Conservation (phyloP, 1,139 yeast genomes). For the Scheffersomyces titani region DNA sequence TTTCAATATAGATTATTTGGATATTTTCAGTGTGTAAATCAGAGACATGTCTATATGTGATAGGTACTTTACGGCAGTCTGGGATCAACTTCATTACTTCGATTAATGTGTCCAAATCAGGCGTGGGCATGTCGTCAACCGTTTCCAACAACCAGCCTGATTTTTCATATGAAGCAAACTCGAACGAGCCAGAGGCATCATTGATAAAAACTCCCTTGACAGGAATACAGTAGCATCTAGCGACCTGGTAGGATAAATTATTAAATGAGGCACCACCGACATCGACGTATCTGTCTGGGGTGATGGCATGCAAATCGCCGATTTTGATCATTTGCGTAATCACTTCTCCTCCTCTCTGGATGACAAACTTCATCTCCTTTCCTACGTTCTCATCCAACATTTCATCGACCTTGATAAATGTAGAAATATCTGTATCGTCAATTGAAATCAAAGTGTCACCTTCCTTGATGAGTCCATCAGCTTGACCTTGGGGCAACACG, state of each 20-base stretch:
- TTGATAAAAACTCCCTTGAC: conserved; percentile 81
- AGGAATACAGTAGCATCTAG: conserved; percentile 81
- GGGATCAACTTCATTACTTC: conserved; percentile 79
- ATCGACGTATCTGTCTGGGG: conserved; percentile 79
- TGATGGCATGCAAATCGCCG: conserved; percentile 76
- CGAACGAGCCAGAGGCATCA: conserved; percentile 78
- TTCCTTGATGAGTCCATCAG: conserved; percentile 70
- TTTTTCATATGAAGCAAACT: conserved; percentile 57
- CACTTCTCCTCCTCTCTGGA: conserved; percentile 75
- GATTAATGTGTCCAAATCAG: conserved; percentile 71
- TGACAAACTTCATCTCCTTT: conserved; percentile 51
- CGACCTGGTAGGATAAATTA: conserved; percentile 83
- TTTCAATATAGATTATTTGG: conserved; percentile 67
- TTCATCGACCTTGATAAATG: conserved; percentile 82
- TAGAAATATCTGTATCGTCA: conserved; percentile 63
- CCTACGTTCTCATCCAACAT: conserved; percentile 76
- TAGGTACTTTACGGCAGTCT: conserved; percentile 71
- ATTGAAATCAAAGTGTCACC: conserved; percentile 84
- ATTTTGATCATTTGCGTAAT: conserved; percentile 53
- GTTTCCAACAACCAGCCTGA: conserved; percentile 75
- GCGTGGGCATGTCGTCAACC: conserved; percentile 73
- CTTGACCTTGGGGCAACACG: conserved; percentile 86
- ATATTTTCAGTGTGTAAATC: conserved; percentile 76
- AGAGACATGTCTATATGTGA: conserved; percentile 74
- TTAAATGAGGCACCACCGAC: conserved; percentile 89